Conservation (phyloP, 225 moss, liverwort and hornwort species). For the Pseudisothecium myosuroides region DNA sequence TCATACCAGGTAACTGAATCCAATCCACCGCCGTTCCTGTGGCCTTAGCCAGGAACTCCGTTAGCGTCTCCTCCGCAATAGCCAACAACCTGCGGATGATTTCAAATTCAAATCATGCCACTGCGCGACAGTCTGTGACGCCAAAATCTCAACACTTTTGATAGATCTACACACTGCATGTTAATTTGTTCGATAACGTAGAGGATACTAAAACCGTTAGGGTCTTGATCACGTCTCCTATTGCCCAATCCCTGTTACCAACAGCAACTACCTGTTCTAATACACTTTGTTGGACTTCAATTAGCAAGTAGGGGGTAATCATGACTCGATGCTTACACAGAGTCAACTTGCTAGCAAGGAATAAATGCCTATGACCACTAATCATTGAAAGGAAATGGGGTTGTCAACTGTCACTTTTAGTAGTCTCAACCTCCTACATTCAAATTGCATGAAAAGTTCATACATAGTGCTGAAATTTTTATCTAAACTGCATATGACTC, state of each 20-base stretch:
- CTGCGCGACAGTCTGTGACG: background rate
- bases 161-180: background rate
- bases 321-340: background rate
- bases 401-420: background rate
- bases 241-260: background rate
- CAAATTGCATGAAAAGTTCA: background rate
- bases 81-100: conserved; percentile 61
- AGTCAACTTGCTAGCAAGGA: background rate
- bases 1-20: conserved; percentile 99
- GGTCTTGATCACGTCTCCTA: background rate
- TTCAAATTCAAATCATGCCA: background rate
- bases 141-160: background rate
- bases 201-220: background rate
- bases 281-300: background rate
- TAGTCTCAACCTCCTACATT: background rate
- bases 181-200: background rate
- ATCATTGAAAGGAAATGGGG: background rate
- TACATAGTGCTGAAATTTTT: background rate
- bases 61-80: conserved; percentile 92
- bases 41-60: conserved; percentile 96
- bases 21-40: conserved; percentile 99
- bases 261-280: background rate
- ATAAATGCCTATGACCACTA: background rate
- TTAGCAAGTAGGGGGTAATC: background rate
- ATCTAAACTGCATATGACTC: background rate